Percentiles rank a stretch among this genome's conserved stretches.
Conservation (phyloP, 2,329 filamentous ascomycete species). For the Aspergillus terreus region DNA sequence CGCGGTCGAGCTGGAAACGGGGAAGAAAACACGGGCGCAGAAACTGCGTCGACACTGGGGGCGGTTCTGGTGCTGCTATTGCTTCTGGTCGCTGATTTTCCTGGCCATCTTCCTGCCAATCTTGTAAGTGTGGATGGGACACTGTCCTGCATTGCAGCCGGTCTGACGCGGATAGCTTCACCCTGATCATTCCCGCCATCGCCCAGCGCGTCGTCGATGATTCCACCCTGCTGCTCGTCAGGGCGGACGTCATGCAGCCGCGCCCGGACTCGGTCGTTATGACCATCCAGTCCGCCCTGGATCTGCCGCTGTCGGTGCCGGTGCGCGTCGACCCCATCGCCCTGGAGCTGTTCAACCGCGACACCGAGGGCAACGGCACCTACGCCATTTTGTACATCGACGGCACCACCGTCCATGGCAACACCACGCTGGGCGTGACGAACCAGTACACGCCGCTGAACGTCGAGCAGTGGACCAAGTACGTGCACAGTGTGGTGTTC, state of each 20-base stretch:
- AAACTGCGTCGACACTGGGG: conserved; percentile 33
- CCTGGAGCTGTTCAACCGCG: conserved; percentile 32
- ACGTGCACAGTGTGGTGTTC: conserved; percentile 32
- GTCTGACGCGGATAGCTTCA: conserved; percentile 27
- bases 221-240: conserved; percentile 33
- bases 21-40: conserved; percentile 21
- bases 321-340: conserved; percentile 35
- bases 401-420: conserved; percentile 28
- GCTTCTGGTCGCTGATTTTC: conserved; percentile 32
- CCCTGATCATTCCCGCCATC: conserved; percentile 38
- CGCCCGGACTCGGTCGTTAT: conserved; percentile 30
- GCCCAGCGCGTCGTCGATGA: conserved; percentile 38
- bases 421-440: conserved; percentile 28
- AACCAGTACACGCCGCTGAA: conserved; percentile 25
- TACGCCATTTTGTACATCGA: conserved; percentile 24
- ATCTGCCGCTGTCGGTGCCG: conserved; percentile 32
- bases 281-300: conserved; percentile 32
- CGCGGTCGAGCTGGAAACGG: conserved; percentile 23
- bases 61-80: conserved; percentile 38
- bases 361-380: conserved; percentile 23
- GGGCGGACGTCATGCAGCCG: conserved; percentile 32
- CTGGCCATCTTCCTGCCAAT: conserved; percentile 39
- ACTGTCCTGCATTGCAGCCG: not conserved
- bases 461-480: conserved; percentile 25
- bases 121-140: conserved; percentile 27